Base-by-base conservation (phyloP, 2,329 filamentous ascomycete genomes). In the Elsinoe fawcettii region DNA sequence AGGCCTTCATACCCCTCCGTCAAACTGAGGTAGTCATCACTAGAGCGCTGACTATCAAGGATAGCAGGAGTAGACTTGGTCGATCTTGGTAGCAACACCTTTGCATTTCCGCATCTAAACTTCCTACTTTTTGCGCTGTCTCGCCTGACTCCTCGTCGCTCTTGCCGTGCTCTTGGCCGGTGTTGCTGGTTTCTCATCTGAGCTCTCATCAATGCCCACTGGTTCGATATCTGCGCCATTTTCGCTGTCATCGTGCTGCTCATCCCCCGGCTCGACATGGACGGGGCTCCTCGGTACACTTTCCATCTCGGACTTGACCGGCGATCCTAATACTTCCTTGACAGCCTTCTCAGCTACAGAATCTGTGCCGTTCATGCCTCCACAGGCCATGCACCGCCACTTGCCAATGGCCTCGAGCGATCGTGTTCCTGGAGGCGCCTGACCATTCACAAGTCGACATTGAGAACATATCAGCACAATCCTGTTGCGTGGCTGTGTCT, bases 391-490 rank as follows among this genome's bases (percentile, higher is more conserved):
- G 71, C 93, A 99, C 60, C 85, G 84, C 93, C 93, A 99, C 60
- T 79, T 78, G 1, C 92, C 93, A 1, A 99, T 67, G 54, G 96
- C 91, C 37, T 88, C 83, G 1, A 92, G 73, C 0, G 78, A 82
- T 63, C 83, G 86, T 0, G 87, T 85, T 1, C 93, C 93, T 0
- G 93, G 92, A 1, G 93, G 91, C 2, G 93, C 93, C 69, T 96
- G 93, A 0, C 95, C 93, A 68, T 99, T 99, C 49, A 99, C 91
- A 1, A 96, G 80, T 27, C 89, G 80, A 70, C 93, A 99, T 37
- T 80, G 77, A 30, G 77, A 72, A 73, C 93, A 99, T 57, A 99
- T 89, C 62, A 99, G 77, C 6, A 85, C 92, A 59, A 96, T 83
- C 16, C 93, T 84, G 71, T 97, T 97, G 75, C 90, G 95, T 2